Evolutionary conservation across 208 protist genomes (phyloP).

Genomic region (Entamoeba histolytica): DNA sequence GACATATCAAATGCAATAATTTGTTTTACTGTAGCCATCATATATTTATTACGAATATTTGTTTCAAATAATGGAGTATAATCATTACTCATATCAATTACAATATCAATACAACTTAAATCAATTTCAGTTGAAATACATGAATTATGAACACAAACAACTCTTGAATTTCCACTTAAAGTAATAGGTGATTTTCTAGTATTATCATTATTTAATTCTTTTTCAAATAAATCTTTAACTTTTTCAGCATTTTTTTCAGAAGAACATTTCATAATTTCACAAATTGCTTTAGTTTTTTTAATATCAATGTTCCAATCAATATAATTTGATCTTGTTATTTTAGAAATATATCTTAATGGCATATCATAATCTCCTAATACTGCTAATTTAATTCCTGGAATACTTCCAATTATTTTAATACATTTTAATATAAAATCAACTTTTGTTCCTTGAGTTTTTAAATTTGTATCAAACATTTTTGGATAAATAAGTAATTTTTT

Average conservation of each 20-base stretch:
- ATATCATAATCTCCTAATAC: neutral
- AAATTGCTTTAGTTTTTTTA: neutral
- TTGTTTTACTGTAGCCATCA: neutral
- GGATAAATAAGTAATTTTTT: neutral
- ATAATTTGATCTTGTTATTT: neutral
- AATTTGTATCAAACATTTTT: neutral
- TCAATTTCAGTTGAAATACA: neutral
- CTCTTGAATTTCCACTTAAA: neutral
- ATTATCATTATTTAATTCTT: neutral
- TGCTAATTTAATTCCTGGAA: neutral
- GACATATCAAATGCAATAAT: neutral
- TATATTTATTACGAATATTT: neutral
- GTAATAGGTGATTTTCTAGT: neutral
- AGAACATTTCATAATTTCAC: neutral
- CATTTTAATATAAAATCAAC: neutral
- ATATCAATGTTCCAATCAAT: neutral
- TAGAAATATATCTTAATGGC: neutral
- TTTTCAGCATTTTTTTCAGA: neutral
- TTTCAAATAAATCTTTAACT: neutral
- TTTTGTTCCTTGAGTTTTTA: neutral
- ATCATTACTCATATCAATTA: neutral
- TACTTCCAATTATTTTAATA: neutral
- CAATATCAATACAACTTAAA: neutral
- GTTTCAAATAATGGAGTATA: neutral
- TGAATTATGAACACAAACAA: neutral